Conservation (phyloP, 192 early-diverging fungal genomes). For the Linderina pennispora region DNA sequence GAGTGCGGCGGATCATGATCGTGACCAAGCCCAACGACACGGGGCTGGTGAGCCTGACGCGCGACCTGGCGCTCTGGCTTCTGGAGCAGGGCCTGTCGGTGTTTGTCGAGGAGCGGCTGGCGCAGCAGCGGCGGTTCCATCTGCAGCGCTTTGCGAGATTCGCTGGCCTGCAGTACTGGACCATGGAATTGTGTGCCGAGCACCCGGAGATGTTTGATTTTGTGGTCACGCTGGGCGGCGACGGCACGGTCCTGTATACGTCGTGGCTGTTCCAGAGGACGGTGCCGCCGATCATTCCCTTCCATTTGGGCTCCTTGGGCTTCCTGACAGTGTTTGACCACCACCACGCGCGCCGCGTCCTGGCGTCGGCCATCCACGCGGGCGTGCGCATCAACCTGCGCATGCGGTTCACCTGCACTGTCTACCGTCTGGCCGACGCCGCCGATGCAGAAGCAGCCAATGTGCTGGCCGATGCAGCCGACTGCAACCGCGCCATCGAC, state of each 20-base stretch:
- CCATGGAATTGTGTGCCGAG: conserved; percentile 58
- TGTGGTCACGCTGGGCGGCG: conserved; percentile 90
- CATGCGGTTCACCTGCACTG: conserved; percentile 87
- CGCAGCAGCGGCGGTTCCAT: conserved; percentile 52
- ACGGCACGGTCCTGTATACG: conserved; percentile 92
- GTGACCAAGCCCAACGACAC: conserved; percentile 71
- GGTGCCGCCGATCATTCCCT: conserved; percentile 90
- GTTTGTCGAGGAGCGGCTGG: conserved; percentile 61
- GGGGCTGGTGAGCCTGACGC: conserved; percentile 58
- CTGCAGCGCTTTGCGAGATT: conserved; percentile 40
- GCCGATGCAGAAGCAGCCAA: conserved; percentile 33
- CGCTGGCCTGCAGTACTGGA: conserved; percentile 68
- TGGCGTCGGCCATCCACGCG: conserved; percentile 57
- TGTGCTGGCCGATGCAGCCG: conserved; percentile 37
- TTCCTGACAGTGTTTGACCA: conserved; percentile 89
- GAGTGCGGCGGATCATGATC: conserved; percentile 57
- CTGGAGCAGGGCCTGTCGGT: conserved; percentile 38
- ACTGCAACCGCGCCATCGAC: conserved; percentile 37
- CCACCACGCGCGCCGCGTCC: conserved; percentile 49
- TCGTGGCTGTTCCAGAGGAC: conserved; percentile 82
- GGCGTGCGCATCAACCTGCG: conserved; percentile 81
- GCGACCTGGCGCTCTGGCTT: conserved; percentile 64
- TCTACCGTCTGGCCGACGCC: conserved; percentile 57
- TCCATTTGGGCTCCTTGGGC: conserved; percentile 91
- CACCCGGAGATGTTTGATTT: conserved; percentile 76